Base-by-base conservation (phyloP, 495 filamentous ascomycete genomes). In the Talaromyces trachyspermus region DNA sequence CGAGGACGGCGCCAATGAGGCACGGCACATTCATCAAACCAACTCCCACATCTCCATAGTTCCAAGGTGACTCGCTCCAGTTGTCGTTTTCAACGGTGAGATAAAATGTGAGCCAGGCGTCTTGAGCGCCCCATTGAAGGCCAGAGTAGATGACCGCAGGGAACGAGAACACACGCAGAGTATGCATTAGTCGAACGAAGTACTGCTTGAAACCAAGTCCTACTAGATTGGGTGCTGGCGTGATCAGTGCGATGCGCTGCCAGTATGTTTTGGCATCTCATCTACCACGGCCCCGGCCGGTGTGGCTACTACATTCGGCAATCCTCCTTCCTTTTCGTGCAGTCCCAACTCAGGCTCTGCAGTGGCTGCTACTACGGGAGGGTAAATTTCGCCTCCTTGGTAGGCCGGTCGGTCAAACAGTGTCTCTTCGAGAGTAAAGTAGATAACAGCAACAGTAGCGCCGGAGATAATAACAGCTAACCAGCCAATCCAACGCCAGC, bases 41-140 rank as follows among this genome's bases (percentile, higher is more conserved):
- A 5, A 62, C 63, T 4, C 54, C 56, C 12, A 55, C 53, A 38
- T 62, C 53, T 17, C 44, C 53, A 48, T 66, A 66, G 52, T 54
- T 49, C 59, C 59, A 66, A 1, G 63, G 63, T 9, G 50, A 38
- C 1, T 49, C 54, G 40, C 59, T 58, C 49, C 51, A 66, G 26
- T 65, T 55, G 36, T 65, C 56, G 3, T 65, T 58, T 43, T 66
- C 60, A 12, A 63, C 46, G 3, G 63, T 66, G 15, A 66, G 53
- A 39, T 65, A 66, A 51, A 66, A 66, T 12, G 58, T 58, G n/a
- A 66, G 40, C 62, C 62, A 66, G 3, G 63, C 63, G 47, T 66
- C 63, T 39, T 66, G 63, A 12, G 56, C 62, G 19, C 62, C 62
- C 63, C 62, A 66, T 40, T 65, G 62, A 15, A 66, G 43, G 15